Conservation (phyloP, 164 flowering plant genomes). For the Umbilicus rupestris region DNA sequence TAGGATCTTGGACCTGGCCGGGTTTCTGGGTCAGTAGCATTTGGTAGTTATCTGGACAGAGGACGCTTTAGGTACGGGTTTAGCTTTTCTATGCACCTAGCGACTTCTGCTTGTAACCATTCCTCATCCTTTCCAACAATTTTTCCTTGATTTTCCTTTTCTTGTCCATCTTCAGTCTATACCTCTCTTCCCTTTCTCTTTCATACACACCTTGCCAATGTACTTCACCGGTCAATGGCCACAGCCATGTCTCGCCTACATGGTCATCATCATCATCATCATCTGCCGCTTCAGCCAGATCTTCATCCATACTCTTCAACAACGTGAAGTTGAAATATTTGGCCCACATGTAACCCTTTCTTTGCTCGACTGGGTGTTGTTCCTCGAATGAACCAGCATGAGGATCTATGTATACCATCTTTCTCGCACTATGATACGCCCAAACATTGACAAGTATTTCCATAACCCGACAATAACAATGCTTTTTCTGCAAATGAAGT, state of each 20-base stretch:
- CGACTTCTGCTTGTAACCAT: slow-evolving; percentile 75
- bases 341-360: slow-evolving; percentile 70
- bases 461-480: slow-evolving; percentile 82
- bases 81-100: slow-evolving; percentile 35
- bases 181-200: slow-evolving; percentile 83
- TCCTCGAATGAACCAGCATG: slow-evolving; percentile 58
- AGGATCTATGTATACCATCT: slow-evolving; percentile 79
- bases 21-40: no score
- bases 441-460: slow-evolving; percentile 87
- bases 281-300: slow-evolving; percentile 91
- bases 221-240: slow-evolving; percentile 96
- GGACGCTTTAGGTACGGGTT: neutral
- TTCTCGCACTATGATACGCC: slow-evolving; percentile 92
- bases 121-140: slow-evolving; percentile 47
- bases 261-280: slow-evolving; percentile 63
- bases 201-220: slow-evolving; percentile 91
- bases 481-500: slow-evolving; percentile 43
- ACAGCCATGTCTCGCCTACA: slow-evolving; percentile 59
- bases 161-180: slow-evolving; percentile 85
- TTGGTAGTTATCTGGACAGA: no score
- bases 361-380: slow-evolving; percentile 68
- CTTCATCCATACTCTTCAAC: slow-evolving; percentile 94
- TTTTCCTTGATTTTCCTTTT: slow-evolving; percentile 66
- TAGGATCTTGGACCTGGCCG: no score
- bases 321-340: slow-evolving; percentile 67